These are phyloP conservation scores for Hypomontagnella monticulosa DNA, from an alignment of 495 filamentous ascomycete genomes.

Conservation along the genomic window DNA sequence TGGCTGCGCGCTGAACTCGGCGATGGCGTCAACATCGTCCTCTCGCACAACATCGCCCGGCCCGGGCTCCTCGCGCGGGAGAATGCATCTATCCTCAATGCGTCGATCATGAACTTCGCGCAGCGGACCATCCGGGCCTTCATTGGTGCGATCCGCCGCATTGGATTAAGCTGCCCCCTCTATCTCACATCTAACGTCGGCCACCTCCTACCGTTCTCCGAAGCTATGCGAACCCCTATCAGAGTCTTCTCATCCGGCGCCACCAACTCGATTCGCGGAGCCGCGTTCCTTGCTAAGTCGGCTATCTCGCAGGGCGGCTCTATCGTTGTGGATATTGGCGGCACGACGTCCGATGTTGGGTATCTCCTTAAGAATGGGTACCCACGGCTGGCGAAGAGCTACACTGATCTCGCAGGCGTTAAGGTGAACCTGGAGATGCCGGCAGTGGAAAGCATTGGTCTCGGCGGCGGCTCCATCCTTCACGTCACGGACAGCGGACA, in stretches of 20 bases:
- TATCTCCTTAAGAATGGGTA: constrained; percentile 55
- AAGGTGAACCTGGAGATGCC: constrained; percentile 60
- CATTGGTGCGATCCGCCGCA: constrained; percentile 50
- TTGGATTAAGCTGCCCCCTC: constrained; percentile 48
- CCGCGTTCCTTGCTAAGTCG: constrained; percentile 50
- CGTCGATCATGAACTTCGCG: constrained; percentile 54
- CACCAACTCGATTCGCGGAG: constrained; percentile 61
- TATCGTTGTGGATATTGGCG: constrained; percentile 62
- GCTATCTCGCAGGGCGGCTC: constrained; percentile 37
- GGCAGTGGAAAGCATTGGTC: constrained; percentile 61
- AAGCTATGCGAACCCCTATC: constrained; percentile 54
- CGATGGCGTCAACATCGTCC: constrained; percentile 33
- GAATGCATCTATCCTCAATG: constrained; percentile 60
- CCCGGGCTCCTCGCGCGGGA: constrained; percentile 58
- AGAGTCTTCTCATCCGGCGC: constrained; percentile 59
- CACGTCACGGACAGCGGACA: constrained; percentile 38
- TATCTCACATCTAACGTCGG: constrained; percentile 62
- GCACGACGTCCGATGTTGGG: constrained; percentile 60
- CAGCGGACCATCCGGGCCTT: constrained; percentile 54
- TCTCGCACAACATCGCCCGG: constrained; percentile 57
- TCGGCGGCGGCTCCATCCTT: constrained; percentile 63
- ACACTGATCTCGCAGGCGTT: constrained; percentile 56
- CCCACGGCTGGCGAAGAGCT: constrained; percentile 55
- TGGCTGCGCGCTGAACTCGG: constrained; percentile 12
- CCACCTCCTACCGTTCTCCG: constrained; percentile 50